Evolutionary conservation across 257 asterid genomes (phyloP), one percentile per base, ranked within the genome.

Genomic region (Linderniella brevidens): DNA sequence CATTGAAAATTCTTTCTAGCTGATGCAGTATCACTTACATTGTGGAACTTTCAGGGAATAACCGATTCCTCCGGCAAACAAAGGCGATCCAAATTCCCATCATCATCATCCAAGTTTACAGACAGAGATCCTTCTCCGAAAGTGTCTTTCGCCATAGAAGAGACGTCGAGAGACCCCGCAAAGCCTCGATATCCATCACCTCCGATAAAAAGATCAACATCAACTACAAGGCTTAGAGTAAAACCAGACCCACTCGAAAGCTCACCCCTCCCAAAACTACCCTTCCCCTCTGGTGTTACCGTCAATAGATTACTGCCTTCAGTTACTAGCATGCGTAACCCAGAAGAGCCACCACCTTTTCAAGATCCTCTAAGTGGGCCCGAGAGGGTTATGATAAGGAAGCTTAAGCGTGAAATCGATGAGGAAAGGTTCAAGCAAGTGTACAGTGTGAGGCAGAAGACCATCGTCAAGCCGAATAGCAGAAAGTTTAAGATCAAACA

Each of bases 1-100:
- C n/a, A n/a, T 46, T 48, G 12, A 53, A 44, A 36, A 46, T 19
- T 1, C 37, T 17, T 41, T n/a, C n/a, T n/a, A n/a, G n/a, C n/a
- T n/a, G 36, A 40, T 56, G 64, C 57, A 58, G 62, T 37, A 57
- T 63, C n/a, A n/a, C n/a, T n/a, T n/a, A n/a, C n/a, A n/a, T n/a
- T n/a, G n/a, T 46, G 35, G 50, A 54, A 50, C 56, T 63, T 62
- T 43, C 76, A 86, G 96, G 77, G 59, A 42, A 64, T 92, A 63
- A 78, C 92, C 46, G 65, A 73, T 63, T 82, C 92, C 42, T 67
- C 92, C 11, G 87, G 76, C 29, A 86, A 77, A 69, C 96, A 82
- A 57, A 75, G 87, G 58, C 68, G 76, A 58, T 48, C 90, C 12
- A 66, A 72, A 18, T 42, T 74, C 40, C 87, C 94, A 53, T 75